phyloP scores from a whole-genome alignment of 108 stramenopile genomes.

The Nitzschia sp. region DNA sequence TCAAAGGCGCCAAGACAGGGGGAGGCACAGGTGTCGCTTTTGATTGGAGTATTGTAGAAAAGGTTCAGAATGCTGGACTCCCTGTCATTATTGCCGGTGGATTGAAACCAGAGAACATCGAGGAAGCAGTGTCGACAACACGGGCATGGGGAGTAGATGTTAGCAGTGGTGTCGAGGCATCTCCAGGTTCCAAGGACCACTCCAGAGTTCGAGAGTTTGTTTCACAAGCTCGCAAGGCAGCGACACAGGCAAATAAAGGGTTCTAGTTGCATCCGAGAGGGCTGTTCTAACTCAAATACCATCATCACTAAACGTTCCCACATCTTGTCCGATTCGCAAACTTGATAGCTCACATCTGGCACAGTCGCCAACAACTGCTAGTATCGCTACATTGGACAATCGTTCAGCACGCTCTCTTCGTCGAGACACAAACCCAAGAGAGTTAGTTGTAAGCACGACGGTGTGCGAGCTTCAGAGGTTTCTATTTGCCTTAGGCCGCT shows the following conservation, averaged over 20 bases:
- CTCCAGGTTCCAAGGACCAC: conserved; percentile 86
- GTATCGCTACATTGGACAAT: no score
- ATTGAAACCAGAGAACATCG: conserved; percentile 83
- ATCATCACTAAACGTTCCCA: neutral
- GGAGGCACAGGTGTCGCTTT: conserved; percentile 95
- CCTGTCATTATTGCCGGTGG: conserved; percentile 99
- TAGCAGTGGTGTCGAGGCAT: conserved; percentile 89
- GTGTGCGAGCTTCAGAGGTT: no score
- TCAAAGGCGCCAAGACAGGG: conserved; percentile 75
- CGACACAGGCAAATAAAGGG: conserved; percentile 79
- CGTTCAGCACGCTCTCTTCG: no score
- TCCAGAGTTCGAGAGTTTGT: conserved; percentile 81
- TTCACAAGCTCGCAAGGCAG: conserved; percentile 62
- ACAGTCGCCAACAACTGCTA: no score
- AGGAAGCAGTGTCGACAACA: conserved; percentile 63
- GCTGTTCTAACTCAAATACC: neutral
- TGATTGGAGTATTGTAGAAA: conserved; percentile 89
- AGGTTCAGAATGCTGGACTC: conserved; percentile 76
- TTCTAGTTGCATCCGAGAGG: conserved; percentile 42
- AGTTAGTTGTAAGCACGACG: no score
- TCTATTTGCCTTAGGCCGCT: no score
- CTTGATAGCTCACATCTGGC: no score
- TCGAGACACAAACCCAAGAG: no score
- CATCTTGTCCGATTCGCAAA: no score
- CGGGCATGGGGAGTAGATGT: conserved; percentile 94